Conservation (phyloP, 257 asterid genomes). For the Marsdenia floribunda region DNA sequence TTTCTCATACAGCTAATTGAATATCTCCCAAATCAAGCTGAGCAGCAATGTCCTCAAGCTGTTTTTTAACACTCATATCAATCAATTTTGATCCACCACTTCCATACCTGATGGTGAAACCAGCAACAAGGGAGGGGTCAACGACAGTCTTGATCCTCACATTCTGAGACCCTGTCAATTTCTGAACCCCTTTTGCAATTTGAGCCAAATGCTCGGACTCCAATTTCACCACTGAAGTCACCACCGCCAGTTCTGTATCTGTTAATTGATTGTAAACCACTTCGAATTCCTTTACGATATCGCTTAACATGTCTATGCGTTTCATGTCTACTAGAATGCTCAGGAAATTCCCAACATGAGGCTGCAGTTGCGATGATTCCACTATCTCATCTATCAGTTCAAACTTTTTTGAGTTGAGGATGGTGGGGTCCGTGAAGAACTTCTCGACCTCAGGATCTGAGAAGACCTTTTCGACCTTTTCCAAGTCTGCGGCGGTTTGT, state of each 20-base stretch:
- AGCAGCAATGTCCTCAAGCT: constrained; percentile 70
- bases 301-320: constrained; percentile 48
- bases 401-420: constrained; percentile 38
- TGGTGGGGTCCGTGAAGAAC: constrained; percentile 57
- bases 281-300: constrained; percentile 65
- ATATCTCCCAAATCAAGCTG: constrained; percentile 72
- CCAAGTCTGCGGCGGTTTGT: constrained; percentile 49
- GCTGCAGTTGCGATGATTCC: constrained; percentile 38
- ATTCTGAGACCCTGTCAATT: constrained; percentile 60
- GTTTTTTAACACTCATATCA: constrained; percentile 89
- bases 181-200: constrained; percentile 79
- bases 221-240: constrained; percentile 72
- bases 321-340: constrained; percentile 70
- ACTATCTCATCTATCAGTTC: constrained; percentile 48
- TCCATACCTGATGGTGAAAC: constrained; percentile 77
- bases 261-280: constrained; percentile 43
- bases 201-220: constrained; percentile 72
- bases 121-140: constrained; percentile 76
- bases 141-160: constrained; percentile 63
- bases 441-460: constrained; percentile 30
- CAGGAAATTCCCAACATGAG: constrained; percentile 68
- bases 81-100: constrained; percentile 65
- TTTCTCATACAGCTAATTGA: constrained; percentile 47
- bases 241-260: constrained; percentile 66
- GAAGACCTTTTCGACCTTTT: constrained; percentile 53